Percentiles rank a stretch among this genome's conserved stretches.
phyloP scores from a whole-genome alignment of 441 rosid species.

The Rhodomyrtus psidioides region DNA sequence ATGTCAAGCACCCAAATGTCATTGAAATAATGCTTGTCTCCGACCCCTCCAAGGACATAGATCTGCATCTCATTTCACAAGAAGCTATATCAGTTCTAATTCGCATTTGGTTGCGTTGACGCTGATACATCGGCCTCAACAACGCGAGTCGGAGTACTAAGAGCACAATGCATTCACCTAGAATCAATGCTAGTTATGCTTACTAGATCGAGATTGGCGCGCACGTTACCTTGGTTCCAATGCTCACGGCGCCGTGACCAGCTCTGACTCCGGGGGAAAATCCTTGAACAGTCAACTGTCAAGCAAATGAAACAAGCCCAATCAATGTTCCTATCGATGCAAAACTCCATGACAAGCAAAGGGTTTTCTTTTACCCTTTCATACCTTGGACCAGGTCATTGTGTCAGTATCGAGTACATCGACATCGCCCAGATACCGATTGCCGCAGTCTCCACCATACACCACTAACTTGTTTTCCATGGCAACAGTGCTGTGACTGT shows the following conservation, averaged over 20 bases:
- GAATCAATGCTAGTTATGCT: neutral
- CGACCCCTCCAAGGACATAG: conserved; percentile 64
- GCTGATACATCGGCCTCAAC: neutral
- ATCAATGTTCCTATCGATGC: neutral
- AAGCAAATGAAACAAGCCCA: neutral
- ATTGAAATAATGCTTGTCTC: conserved; percentile 56
- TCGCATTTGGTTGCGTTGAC: neutral
- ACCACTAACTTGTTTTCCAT: conserved; percentile 41
- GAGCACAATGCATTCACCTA: neutral
- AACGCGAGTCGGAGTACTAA: neutral
- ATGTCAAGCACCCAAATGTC: conserved; percentile 64
- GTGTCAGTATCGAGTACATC: conserved; percentile 42
- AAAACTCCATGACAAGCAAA: neutral
- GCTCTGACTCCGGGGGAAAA: conserved; percentile 57
- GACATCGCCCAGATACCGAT: conserved; percentile 57
- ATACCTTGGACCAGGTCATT: conserved; percentile 54
- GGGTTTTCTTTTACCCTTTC: neutral
- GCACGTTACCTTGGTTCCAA: conserved; percentile 45
- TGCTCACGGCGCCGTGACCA: conserved; percentile 56
- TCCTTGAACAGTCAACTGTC: conserved; percentile 47
- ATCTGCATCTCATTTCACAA: conserved; percentile 26
- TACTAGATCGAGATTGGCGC: neutral
- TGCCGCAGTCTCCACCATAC: conserved; percentile 72
- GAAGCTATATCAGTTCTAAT: neutral
- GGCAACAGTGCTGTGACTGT: conserved; percentile 56